Conservation (phyloP, 352 stramenopile species). For the Phytopythium ostracodes region DNA sequence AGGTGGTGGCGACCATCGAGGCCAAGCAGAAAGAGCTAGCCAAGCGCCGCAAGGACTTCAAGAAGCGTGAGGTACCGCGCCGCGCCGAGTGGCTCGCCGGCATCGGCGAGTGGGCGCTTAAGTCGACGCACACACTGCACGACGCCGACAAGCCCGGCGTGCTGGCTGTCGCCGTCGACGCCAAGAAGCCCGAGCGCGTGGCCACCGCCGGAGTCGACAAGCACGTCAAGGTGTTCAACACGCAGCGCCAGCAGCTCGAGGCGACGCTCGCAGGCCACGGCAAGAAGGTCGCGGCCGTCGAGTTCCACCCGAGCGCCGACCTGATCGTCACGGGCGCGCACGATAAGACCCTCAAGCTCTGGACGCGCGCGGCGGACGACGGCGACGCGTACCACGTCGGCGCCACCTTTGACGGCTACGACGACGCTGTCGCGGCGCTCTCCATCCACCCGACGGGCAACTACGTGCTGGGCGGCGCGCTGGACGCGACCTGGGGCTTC, state of each 20-base stretch:
- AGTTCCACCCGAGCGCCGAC: conserved; percentile 71
- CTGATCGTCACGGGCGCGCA: conserved; percentile 64
- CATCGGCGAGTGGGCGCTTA: conserved; percentile 26
- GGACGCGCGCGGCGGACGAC: conserved; percentile 34
- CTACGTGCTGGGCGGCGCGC: conserved; percentile 72
- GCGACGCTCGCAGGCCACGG: conserved; percentile 76
- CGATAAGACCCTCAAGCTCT: conserved; percentile 85
- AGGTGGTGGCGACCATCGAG: conserved; percentile 52
- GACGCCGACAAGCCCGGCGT: conserved; percentile 70
- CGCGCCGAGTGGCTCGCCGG: conserved; percentile 33
- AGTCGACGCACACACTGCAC: conserved; percentile 65
- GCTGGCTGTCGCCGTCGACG: conserved; percentile 53
- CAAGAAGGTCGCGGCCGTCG: conserved; percentile 80
- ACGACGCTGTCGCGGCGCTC: conserved; percentile 50
- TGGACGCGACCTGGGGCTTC: conserved; percentile 84
- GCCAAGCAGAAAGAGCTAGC: conserved; percentile 66
- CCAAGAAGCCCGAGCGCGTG: conserved; percentile 41
- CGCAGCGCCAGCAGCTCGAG: conserved; percentile 57
- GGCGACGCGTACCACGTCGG: conserved; percentile 33
- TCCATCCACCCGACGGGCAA: conserved; percentile 83
- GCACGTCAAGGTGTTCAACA: conserved; percentile 79
- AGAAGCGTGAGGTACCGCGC: conserved; percentile 55
- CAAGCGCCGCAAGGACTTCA: conserved; percentile 70
- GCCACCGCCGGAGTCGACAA: conserved; percentile 84
- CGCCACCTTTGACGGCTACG: conserved; percentile 58